Conservation (phyloP, 805 yeast genomes). For the Helenozyma rhizophorensis region DNA sequence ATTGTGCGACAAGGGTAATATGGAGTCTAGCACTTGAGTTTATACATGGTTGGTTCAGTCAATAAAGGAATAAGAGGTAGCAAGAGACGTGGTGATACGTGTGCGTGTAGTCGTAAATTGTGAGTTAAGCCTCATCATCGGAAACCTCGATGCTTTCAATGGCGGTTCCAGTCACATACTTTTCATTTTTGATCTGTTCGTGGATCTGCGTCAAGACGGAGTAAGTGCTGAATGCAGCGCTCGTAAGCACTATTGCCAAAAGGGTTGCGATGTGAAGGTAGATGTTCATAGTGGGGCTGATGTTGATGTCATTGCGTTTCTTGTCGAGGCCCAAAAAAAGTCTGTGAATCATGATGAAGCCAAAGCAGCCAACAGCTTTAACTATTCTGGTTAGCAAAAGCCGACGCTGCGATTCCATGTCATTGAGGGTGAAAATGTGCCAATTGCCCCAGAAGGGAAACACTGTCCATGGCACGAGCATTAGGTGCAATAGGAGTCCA, state of each 20-base stretch:
- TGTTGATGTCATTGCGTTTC: background rate
- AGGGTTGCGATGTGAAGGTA: slow-evolving; percentile 1
- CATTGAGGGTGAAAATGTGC: no score
- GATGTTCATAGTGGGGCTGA: background rate
- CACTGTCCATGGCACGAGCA: slow-evolving; percentile 7
- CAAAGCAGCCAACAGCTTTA: background rate
- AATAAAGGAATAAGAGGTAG: no score
- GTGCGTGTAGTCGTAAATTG: no score
- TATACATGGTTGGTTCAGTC: no score
- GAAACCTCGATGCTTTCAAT: slow-evolving; percentile 36
- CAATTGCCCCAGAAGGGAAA: slow-evolving; percentile 9
- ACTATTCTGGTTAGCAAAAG: no score
- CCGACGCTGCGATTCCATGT: no score
- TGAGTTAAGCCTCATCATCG: slow-evolving; percentile 6
- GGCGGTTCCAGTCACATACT: slow-evolving; percentile 54
- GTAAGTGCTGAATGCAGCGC: slow-evolving; percentile 1
- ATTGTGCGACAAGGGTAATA: background rate
- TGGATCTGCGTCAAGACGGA: slow-evolving; percentile 18
- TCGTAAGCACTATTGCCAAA: slow-evolving; percentile 1
- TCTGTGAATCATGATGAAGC: background rate
- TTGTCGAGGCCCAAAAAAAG: background rate
- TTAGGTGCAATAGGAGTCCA: slow-evolving; percentile 8
- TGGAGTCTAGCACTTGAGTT: no score
- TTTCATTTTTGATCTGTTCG: slow-evolving; percentile 52
- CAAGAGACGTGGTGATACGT: no score